These are phyloP conservation scores for Leishmania gerbilli DNA, from an alignment of 208 protist genomes.

Conservation along the genomic window DNA sequence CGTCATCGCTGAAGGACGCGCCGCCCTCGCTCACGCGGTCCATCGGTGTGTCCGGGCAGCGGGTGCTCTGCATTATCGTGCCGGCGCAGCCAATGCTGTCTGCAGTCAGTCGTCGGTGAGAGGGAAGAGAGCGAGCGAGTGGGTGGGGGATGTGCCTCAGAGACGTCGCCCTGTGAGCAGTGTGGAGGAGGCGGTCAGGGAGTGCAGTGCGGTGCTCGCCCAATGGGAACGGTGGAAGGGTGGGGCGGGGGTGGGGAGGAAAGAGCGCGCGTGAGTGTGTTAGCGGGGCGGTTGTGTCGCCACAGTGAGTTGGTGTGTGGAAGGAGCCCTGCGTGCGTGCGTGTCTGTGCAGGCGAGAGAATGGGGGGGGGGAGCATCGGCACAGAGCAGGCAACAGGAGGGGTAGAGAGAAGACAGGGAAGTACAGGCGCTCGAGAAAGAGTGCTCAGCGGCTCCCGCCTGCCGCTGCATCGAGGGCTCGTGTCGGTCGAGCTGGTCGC, in stretches of 20 bases:
- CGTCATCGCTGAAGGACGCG: slow-evolving; percentile 4
- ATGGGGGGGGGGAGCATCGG: neutral
- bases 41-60: neutral
- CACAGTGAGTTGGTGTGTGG: neutral
- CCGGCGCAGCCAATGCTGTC: neutral
- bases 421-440: neutral
- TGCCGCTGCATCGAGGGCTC: neutral
- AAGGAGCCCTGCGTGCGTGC: slow-evolving; percentile 1
- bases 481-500: neutral
- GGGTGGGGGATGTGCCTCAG: neutral
- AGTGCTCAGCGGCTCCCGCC: neutral
- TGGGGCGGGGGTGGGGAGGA: neutral
- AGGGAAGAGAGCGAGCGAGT: neutral
- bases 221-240: neutral
- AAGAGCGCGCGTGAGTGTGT: neutral
- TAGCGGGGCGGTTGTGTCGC: neutral
- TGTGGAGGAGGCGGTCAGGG: slow-evolving; percentile 7
- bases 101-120: neutral
- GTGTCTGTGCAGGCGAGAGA: neutral
- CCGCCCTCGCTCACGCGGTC: neutral
- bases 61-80: neutral
- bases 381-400: neutral
- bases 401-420: neutral
- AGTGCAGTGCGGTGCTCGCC: neutral
- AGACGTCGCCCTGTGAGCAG: neutral